Conservation (phyloP, 164 flowering plant genomes). For the Stephania japonica region DNA sequence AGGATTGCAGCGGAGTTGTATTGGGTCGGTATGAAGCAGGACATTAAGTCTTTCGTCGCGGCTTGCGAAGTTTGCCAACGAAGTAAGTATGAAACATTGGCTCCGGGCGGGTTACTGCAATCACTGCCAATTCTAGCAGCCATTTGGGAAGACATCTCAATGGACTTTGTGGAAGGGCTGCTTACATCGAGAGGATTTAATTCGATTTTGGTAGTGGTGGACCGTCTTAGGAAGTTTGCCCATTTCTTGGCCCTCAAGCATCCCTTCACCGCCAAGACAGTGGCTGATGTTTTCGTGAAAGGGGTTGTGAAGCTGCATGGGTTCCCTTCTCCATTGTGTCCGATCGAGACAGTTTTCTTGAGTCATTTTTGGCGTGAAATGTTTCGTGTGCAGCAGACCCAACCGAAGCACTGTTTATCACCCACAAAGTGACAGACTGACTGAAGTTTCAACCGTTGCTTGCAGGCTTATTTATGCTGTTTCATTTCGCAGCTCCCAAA, state of each 20-base stretch:
- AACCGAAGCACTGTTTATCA: background rate
- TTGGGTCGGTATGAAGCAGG: background rate
- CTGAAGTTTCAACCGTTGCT: background rate
- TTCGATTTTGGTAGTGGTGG: background rate
- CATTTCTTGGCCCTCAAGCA: constrained; percentile 5
- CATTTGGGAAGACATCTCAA: background rate
- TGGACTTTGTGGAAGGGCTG: background rate
- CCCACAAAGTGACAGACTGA: constrained; percentile 5
- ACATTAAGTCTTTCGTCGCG: background rate
- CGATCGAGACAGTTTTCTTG: constrained; percentile 1
- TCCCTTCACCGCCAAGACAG: background rate
- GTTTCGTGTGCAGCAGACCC: background rate
- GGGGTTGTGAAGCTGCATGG: background rate
- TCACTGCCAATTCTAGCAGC: too few species aligned
- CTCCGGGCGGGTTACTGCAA: background rate
- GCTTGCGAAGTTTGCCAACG: background rate
- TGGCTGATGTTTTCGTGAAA: background rate
- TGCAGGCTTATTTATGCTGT: background rate
- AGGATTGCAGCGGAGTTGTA: background rate
- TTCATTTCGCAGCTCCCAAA: background rate
- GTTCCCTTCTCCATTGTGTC: background rate
- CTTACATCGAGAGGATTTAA: background rate
- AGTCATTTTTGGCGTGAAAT: constrained; percentile 1
- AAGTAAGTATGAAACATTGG: background rate
- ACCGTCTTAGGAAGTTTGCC: background rate